A percentile compares a stretch with the other conserved stretches of the same genome.
phyloP scores from a whole-genome alignment of 768 basidiomycete species.

The Boletus barrowsii region DNA sequence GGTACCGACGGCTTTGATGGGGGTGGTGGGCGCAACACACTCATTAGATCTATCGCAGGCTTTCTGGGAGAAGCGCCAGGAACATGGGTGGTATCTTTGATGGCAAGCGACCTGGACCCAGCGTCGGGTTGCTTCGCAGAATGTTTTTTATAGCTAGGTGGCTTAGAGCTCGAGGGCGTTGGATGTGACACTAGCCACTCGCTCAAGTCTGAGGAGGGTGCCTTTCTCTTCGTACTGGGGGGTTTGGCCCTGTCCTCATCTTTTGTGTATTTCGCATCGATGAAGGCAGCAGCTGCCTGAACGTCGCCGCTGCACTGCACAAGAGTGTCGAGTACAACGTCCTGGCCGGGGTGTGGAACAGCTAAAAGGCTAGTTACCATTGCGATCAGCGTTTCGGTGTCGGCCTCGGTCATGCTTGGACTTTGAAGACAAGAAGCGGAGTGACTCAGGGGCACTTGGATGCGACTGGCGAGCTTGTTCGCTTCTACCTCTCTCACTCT shows the following conservation, averaged over 20 bases:
- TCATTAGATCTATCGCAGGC: conserved; percentile 47
- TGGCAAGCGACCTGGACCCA: background rate
- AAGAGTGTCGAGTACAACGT: conserved; percentile 56
- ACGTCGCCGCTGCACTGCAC: conserved; percentile 55
- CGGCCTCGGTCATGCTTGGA: conserved; percentile 26
- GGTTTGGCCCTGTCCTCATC: conserved; percentile 10
- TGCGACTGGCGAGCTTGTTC: background rate
- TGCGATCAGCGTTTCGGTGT: conserved; percentile 69
- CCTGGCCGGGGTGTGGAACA: conserved; percentile 32
- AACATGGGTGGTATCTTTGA: conserved; percentile 17
- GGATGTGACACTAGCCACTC: conserved; percentile 47
- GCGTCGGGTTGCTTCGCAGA: conserved; percentile 2
- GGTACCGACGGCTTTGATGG: conserved; percentile 29
- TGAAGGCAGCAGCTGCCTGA: conserved; percentile 42
- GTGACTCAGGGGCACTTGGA: background rate
- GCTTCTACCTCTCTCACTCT: background rate
- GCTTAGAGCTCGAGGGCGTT: conserved; percentile 17
- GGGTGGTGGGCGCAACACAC: conserved; percentile 51
- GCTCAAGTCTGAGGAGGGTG: conserved; percentile 43
- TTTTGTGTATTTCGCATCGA: conserved; percentile 30
- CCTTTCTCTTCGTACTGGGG: conserved; percentile 43
- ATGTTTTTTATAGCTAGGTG: conserved; percentile 20
- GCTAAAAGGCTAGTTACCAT: conserved; percentile 60
- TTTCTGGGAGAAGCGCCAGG: conserved; percentile 26
- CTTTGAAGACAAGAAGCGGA: background rate